These are phyloP conservation scores for Phytophthora kernoviae DNA, from an alignment of 352 stramenopile species.

Conservation along the genomic window DNA sequence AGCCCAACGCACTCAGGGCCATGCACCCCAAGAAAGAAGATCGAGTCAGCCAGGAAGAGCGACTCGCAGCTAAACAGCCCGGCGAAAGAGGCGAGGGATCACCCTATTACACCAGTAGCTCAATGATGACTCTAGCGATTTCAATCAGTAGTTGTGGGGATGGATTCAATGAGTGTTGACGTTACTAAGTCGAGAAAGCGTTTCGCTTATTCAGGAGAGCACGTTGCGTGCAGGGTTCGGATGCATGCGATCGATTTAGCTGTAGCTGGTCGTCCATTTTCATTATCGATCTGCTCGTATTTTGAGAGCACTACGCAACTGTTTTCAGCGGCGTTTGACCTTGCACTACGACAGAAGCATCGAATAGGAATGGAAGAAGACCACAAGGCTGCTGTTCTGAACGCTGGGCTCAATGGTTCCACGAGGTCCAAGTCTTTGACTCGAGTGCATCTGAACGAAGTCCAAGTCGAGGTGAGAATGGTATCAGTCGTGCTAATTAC, in stretches of 20 bases:
- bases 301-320: neutral
- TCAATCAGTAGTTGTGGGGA: neutral
- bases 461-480: conserved; percentile 26
- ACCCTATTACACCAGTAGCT: conserved; percentile 2
- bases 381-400: conserved; percentile 2
- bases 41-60: conserved; percentile 53
- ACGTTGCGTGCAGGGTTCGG: too few relatives aligned
- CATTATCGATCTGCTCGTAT: neutral
- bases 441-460: conserved; percentile 21
- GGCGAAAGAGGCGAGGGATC: conserved; percentile 12
- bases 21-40: conserved; percentile 58
- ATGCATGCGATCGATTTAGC: too few relatives aligned
- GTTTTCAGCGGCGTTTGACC: conserved; percentile 4
- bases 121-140: conserved; percentile 8
- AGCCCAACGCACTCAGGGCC: conserved; percentile 19
- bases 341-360: conserved; percentile 4
- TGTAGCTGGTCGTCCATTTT: too few relatives aligned
- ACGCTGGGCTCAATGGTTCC: neutral
- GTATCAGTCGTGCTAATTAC: neutral
- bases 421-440: conserved; percentile 17
- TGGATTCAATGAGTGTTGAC: conserved; percentile 1
- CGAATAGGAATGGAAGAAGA: conserved; percentile 21
- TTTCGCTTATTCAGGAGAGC: too few relatives aligned
- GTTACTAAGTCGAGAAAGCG: too few relatives aligned
- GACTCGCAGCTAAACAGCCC: conserved; percentile 52